A percentile compares a stretch with the other conserved stretches of the same genome.
Conservation (phyloP, 2,329 filamentous ascomycete species). For the Cordyceps cateniannulata region DNA sequence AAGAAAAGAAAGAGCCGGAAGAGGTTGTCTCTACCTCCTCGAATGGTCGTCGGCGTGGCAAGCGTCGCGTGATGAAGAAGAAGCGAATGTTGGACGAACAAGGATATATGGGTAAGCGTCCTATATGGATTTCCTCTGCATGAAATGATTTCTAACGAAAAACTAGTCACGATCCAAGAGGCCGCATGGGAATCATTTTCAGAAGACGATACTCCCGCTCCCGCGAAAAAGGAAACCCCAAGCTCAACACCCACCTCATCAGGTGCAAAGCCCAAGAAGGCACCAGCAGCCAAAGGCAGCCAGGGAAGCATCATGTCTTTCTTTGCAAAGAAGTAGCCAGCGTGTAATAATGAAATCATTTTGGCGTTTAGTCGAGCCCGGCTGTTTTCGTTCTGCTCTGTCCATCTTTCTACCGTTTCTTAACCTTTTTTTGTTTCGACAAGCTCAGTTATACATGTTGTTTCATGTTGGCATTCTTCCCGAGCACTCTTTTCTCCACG, state of each 20-base stretch:
- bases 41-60: conserved; percentile 66
- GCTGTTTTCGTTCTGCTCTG: neutral
- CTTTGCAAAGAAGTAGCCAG: conserved; percentile 69
- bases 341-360: neutral
- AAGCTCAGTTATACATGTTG: neutral
- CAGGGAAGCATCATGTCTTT: conserved; percentile 90
- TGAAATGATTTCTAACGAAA: conserved; percentile 2
- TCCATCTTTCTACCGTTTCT: neutral
- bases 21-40: conserved; percentile 46
- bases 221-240: conserved; percentile 47
- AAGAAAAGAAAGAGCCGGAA: conserved; percentile 38
- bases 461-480: neutral
- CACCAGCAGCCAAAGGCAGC: conserved; percentile 44
- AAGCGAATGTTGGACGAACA: conserved; percentile 81
- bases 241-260: conserved; percentile 38
- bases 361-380: neutral
- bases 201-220: conserved; percentile 66
- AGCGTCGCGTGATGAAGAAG: conserved; percentile 79
- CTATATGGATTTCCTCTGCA: neutral
- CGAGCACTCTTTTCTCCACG: neutral
- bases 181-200: conserved; percentile 87
- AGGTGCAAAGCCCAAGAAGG: conserved; percentile 48
- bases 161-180: conserved; percentile 76
- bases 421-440: neutral
- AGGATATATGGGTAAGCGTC: conserved; percentile 70